Evolutionary conservation across 345 rosid species (phyloP).

Genomic region (Stellera chamaejasme): DNA sequence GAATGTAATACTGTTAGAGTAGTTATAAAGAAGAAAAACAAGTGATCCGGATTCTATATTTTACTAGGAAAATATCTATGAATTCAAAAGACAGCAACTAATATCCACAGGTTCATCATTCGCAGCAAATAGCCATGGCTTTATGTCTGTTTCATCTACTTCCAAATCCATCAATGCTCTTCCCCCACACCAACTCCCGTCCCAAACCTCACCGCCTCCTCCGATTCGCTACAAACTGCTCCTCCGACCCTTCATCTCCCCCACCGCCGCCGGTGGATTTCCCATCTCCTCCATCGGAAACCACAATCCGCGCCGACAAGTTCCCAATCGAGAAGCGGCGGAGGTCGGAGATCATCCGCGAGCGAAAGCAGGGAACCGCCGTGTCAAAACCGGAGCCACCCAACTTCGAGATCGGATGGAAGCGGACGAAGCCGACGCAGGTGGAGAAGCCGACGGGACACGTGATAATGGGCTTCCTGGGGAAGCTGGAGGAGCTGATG

Average conservation of each 20-base stretch:
- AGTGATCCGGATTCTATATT: too few relatives aligned
- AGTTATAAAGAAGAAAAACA: too few relatives aligned
- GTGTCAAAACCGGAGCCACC: constrained; percentile 56
- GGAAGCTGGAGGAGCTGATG: constrained; percentile 66
- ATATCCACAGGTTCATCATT: too few relatives aligned
- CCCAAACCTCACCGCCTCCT: background rate
- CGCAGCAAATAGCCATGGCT: too few relatives aligned
- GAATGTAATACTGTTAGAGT: too few relatives aligned
- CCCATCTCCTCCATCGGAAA: constrained; percentile 35
- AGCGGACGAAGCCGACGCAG: constrained; percentile 56
- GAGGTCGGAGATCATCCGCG: constrained; percentile 51
- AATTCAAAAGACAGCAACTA: too few relatives aligned
- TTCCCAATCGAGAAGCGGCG: constrained; percentile 74
- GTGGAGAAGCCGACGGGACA: constrained; percentile 71
- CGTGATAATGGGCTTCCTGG: constrained; percentile 77
- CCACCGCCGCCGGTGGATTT: constrained; percentile 7
- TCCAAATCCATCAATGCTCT: too few relatives aligned
- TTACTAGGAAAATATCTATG: too few relatives aligned
- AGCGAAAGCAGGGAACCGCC: constrained; percentile 27
- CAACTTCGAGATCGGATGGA: constrained; percentile 82
- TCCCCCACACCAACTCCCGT: background rate
- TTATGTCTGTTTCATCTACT: too few relatives aligned
- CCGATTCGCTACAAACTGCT: constrained; percentile 21
- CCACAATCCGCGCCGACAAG: constrained; percentile 33
- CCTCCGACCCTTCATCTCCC: constrained; percentile 9